phyloP scores from a whole-genome alignment of 164 flowering plant genomes.

The Magnolia changhungtana region DNA sequence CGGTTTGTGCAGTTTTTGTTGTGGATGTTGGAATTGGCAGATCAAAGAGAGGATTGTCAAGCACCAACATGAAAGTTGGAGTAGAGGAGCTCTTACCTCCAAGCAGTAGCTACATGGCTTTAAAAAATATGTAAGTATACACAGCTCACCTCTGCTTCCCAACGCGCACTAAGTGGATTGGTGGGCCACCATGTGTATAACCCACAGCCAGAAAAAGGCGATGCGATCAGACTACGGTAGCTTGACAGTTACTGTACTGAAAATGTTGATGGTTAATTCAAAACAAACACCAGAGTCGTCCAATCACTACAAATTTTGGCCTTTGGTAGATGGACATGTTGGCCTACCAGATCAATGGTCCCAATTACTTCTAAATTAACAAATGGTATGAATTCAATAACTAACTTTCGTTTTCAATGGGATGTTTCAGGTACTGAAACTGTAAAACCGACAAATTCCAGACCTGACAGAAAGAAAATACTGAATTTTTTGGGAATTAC shows the following conservation, averaged over 20 bases:
- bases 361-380: not conserved
- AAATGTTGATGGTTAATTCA: no score
- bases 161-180: not conserved
- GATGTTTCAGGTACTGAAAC: conserved; percentile 5
- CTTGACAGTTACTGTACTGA: no score
- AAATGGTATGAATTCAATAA: not conserved
- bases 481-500: conserved; percentile 1
- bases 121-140: conserved; percentile 17
- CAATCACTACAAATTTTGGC: no score
- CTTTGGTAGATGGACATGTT: no score
- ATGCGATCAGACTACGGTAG: not conserved
- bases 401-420: not conserved
- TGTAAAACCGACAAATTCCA: not conserved
- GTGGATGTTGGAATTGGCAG: conserved; percentile 41
- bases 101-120: conserved; percentile 9
- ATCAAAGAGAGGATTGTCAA: conserved; percentile 17
- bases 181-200: not conserved
- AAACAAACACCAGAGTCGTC: no score
- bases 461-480: not conserved
- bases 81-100: conserved; percentile 27
- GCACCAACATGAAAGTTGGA: conserved; percentile 36
- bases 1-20: conserved; percentile 64
- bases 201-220: not conserved
- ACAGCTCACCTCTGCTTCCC: not conserved
- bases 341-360: not conserved